Evolutionary conservation across 768 basidiomycete genomes (phyloP).

Genomic region (Astraeus odoratus): DNA sequence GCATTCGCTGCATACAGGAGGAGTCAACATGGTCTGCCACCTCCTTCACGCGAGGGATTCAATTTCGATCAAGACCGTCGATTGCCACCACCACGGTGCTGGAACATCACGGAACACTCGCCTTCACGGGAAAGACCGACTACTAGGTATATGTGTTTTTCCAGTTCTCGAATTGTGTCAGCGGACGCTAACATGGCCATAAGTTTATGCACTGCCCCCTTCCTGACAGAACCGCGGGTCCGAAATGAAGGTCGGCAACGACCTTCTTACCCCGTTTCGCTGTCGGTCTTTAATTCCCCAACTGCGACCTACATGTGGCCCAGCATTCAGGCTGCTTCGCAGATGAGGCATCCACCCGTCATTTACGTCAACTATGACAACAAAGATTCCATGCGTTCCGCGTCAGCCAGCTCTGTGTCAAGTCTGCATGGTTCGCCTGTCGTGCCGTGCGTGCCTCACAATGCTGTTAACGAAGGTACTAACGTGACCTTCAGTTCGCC

Average conservation of each 20-base stretch:
- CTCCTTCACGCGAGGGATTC: slow-evolving; percentile 25
- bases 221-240: slow-evolving; percentile 14
- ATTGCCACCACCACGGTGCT: slow-evolving; percentile 26
- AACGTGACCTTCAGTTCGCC: slow-evolving; percentile 22
- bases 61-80: slow-evolving; percentile 29
- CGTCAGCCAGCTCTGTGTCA: slow-evolving; percentile 24
- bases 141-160: slow-evolving; percentile 18
- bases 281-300: slow-evolving; percentile 37
- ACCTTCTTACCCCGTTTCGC: slow-evolving; percentile 21
- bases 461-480: slow-evolving; percentile 7
- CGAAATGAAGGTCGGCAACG: slow-evolving; percentile 22
- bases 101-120: slow-evolving; percentile 18
- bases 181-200: slow-evolving; percentile 13
- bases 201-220: slow-evolving; percentile 18
- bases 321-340: slow-evolving; percentile 37
- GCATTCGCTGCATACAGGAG: slow-evolving; percentile 23
- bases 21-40: slow-evolving; percentile 28
- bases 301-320: slow-evolving; percentile 44
- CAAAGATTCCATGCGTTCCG: slow-evolving; percentile 26
- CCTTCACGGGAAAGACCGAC: slow-evolving; percentile 17
- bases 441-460: slow-evolving; percentile 24
- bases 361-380: slow-evolving; percentile 32
- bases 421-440: slow-evolving; percentile 24
- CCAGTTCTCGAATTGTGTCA: slow-evolving; percentile 2
- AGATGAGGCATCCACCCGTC: slow-evolving; percentile 34